phyloP scores from a whole-genome alignment of 495 filamentous ascomycete genomes.

The Paragyromitra xinjiangensis region DNA sequence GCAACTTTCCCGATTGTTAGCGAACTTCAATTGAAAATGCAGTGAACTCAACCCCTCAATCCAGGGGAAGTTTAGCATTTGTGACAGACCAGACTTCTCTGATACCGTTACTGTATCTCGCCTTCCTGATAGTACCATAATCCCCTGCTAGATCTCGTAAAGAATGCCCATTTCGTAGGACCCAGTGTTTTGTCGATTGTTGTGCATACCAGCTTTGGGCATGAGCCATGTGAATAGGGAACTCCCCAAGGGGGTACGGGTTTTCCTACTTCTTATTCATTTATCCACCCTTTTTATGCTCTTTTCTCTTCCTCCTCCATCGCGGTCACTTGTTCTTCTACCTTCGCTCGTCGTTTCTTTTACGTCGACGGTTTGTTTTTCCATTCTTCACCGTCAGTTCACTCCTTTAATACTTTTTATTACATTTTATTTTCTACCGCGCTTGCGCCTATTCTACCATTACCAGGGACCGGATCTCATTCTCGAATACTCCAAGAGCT shows the following conservation, averaged over 20 bases:
- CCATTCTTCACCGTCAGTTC: slow-evolving; percentile 24
- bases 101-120: slow-evolving; percentile 31
- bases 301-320: slow-evolving; percentile 3
- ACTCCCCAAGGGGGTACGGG: slow-evolving; percentile 10
- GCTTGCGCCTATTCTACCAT: slow-evolving; percentile 35
- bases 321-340: not conserved
- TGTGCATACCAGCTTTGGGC: slow-evolving; percentile 24
- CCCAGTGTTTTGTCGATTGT: slow-evolving; percentile 26
- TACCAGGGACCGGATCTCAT: slow-evolving; percentile 43
- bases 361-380: slow-evolving; percentile 25
- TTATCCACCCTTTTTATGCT: slow-evolving; percentile 7
- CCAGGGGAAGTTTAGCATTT: slow-evolving; percentile 37
- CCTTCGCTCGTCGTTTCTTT: slow-evolving; percentile 13
- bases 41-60: slow-evolving; percentile 29
- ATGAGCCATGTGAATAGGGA: slow-evolving; percentile 26
- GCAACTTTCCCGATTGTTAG: slow-evolving; percentile 39
- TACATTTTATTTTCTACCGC: slow-evolving; percentile 1
- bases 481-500: slow-evolving; percentile 42
- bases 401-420: slow-evolving; percentile 44
- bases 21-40: slow-evolving; percentile 18
- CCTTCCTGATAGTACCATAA: slow-evolving; percentile 20
- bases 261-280: slow-evolving; percentile 30
- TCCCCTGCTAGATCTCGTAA: slow-evolving; percentile 27
- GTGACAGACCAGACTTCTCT: slow-evolving; percentile 38
- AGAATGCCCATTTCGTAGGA: slow-evolving; percentile 20